Evolutionary conservation across 768 basidiomycete genomes (phyloP), one percentile per base, ranked within the genome.

Genomic region (Termitomyces sp.): DNA sequence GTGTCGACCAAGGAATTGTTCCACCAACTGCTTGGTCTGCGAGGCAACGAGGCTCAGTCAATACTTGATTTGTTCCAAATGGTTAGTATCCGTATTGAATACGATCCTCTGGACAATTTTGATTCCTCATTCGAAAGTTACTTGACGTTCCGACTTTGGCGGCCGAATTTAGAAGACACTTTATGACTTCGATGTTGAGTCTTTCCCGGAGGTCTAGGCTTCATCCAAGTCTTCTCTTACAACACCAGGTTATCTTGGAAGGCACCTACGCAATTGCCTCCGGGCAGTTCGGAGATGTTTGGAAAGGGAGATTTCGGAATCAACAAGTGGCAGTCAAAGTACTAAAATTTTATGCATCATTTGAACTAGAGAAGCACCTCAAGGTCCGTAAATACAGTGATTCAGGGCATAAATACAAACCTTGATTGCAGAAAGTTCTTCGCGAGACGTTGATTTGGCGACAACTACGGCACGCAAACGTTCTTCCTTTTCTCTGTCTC

Each of bases 231-330:
- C 61, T 62, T n/a, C 57, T 73, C 31, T 20, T 57, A 7, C 61
- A 56, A 51, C n/a, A 39, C 18, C 56, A 57, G 16, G 60, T 64
- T 1, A 14, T 7, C 8, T 24, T 61, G 13, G 56, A 57, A 43
- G 63, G 61, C 4, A 26, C 26, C 1, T 55, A 62, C 31, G 63
- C 70, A 1, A 53, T 63, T 13, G 59, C 65, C 18, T 57, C 60
- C 43, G 71, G 73, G 32, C 67, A 66, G 1, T 74, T 64, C 49
- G 71, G 72, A 12, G 60, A 64, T 27, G 68, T 73, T 52, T 72
- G 64, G 50, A 64, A 65, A 29, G 72, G 72, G 14, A 54, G 42
- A 27, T 58, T 67, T 22, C 65, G 56, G 2, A 68, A 62, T 20
- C 69, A 61, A 52, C 51, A 59, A 22, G 70, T 74, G 13, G 72